Evolutionary conservation across 2,329 filamentous ascomycete species (phyloP), one percentile per base, ranked within the genome.

Genomic region (Cladorrhinum sp.): DNA sequence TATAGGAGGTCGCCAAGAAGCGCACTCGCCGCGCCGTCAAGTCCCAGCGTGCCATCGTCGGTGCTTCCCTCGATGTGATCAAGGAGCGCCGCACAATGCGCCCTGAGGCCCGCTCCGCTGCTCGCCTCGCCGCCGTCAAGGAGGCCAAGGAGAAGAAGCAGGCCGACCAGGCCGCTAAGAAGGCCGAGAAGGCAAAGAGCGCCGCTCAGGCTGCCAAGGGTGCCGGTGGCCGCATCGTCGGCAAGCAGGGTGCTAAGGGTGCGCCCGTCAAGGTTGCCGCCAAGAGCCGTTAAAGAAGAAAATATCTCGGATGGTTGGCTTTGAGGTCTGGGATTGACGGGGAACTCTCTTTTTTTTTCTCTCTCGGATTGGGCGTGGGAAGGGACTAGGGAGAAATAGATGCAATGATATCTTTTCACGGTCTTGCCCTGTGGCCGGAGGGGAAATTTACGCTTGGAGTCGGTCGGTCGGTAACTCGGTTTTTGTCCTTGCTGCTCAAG

Each of bases 1-100:
- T 75, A 85, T 80, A 99, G 95, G 95, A 99, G 87, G 90, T 96
- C 77, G 92, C 94, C 85, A 99, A 99, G 91, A 98, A 98, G 90
- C 93, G 95, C 78, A 92, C 92, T 72, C 95, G 95, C 85, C 92
- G 92, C 78, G 92, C 92, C 76, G 91, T 99, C 83, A 99, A 99
- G 91, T 81, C 91, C 80, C 95, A 99, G 88, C 93, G 95, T 86
- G 94, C 90, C 78, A 96, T 99, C 80, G 95, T 99, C 73, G 95
- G 95, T 87, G 95, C 95, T 72, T 97, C 95, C 68, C 93, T 99
- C 80, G 95, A 99, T 79, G 92, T 98, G 77, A 98, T 99, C 88
- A 98, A 97, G 89, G 95, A 99, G 89, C 92, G 92, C 84, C 93
- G 95, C 76, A 81, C 86, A 73, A 88, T 92, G 86, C 92, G 95